These are phyloP conservation scores for Primulina eburnea DNA, from an alignment of 257 asterid species.

Conservation along the genomic window DNA sequence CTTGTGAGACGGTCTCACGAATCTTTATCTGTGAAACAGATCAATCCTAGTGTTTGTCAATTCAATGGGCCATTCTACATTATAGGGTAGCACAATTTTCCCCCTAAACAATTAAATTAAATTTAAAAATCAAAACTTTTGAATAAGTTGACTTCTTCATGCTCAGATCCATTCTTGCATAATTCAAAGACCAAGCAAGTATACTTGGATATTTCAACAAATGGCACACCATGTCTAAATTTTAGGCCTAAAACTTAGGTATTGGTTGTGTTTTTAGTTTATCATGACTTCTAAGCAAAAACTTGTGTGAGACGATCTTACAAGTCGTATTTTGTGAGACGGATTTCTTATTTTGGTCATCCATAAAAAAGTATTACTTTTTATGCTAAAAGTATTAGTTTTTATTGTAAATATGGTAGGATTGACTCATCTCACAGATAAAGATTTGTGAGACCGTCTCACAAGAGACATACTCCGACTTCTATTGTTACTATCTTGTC, in stretches of 20 bases:
- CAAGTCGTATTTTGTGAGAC: too few relatives aligned
- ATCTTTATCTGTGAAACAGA: too few relatives aligned
- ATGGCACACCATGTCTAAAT: not conserved
- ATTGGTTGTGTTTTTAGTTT: not conserved
- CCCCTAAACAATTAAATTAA: not conserved
- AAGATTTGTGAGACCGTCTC: too few relatives aligned
- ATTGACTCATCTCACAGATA: too few relatives aligned
- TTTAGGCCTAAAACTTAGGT: not conserved
- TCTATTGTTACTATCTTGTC: not conserved
- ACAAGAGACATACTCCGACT: too few relatives aligned
- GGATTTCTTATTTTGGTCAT: too few relatives aligned
- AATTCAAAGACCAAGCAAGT: not conserved
- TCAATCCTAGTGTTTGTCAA: not conserved
- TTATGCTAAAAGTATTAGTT: too few relatives aligned
- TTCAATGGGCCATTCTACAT: not conserved
- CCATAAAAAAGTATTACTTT: too few relatives aligned
- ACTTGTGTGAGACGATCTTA: too few relatives aligned
- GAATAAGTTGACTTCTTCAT: not conserved
- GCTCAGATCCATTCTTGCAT: not conserved
- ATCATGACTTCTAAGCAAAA: not conserved
- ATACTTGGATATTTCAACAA: not conserved
- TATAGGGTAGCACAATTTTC: not conserved
- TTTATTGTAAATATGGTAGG: too few relatives aligned
- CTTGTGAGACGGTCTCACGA: too few relatives aligned
- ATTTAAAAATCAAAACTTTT: too few relatives aligned